A percentile compares a stretch with the other conserved stretches of the same genome.
Evolutionary conservation across 2,329 filamentous ascomycete species (phyloP).

Genomic region (Ophiostoma sp.): DNA sequence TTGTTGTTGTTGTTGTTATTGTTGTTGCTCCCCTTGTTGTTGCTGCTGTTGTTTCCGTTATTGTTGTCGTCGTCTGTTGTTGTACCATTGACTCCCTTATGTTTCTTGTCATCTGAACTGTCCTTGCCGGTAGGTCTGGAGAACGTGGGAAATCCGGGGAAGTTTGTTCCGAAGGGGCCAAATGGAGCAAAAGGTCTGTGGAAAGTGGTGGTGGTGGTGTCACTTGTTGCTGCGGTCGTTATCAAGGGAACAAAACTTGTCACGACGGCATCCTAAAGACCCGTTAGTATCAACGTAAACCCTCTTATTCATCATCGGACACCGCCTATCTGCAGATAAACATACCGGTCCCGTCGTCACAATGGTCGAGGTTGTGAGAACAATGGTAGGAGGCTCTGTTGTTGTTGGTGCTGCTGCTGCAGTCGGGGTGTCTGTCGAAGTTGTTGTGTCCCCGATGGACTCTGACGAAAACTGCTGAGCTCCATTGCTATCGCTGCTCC

Average conservation of each 20-base stretch:
- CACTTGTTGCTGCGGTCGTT: constrained; percentile 16
- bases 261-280: constrained; percentile 16
- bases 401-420: background rate
- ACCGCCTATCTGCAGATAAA: background rate
- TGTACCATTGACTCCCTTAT: constrained; percentile 14
- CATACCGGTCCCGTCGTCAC: constrained; percentile 18
- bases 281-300: background rate
- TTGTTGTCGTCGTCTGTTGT: constrained; percentile 6
- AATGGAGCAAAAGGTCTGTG: background rate
- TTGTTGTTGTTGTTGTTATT: background rate
- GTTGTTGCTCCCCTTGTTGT: background rate
- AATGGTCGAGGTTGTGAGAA: constrained; percentile 20
- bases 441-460: background rate
- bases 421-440: constrained; percentile 2
- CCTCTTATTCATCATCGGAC: background rate
- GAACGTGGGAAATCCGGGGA: background rate
- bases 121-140: background rate
- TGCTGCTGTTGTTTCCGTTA: background rate
- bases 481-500: constrained; percentile 18
- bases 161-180: constrained; percentile 10
- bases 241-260: constrained; percentile 21
- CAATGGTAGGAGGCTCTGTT: background rate
- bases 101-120: constrained; percentile 22
- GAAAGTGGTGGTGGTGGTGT: background rate
- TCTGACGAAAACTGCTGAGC: constrained; percentile 14